Percentiles rank a stretch among this genome's conserved stretches.
These are phyloP conservation scores for Ophiocytium majus DNA, from an alignment of 352 stramenopile genomes.

Conservation along the genomic window DNA sequence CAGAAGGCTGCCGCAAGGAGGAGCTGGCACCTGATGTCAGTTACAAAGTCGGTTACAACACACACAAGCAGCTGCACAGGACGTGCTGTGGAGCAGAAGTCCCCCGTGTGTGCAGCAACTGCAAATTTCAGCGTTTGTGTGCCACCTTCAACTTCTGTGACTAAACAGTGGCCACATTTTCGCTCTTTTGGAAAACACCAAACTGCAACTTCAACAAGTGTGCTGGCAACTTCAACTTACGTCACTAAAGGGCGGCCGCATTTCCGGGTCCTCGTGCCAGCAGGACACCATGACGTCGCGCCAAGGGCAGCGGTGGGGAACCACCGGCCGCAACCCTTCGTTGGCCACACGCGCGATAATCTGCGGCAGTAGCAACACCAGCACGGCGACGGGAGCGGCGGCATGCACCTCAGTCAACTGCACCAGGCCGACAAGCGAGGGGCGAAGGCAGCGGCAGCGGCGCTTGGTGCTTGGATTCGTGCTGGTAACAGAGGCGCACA, in stretches of 20 bases:
- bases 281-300: conserved; percentile 73
- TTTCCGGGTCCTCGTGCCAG: conserved; percentile 67
- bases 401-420: too few species aligned
- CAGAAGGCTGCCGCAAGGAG: too few species aligned
- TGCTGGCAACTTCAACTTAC: too few species aligned
- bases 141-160: background rate
- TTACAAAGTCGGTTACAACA: background rate
- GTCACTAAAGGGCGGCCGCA: conserved; percentile 67
- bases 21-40: background rate
- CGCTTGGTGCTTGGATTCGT: too few species aligned
- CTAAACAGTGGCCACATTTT: background rate
- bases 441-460: too few species aligned
- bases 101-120: background rate
- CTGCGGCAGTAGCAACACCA: too few species aligned
- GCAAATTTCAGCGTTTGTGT: background rate
- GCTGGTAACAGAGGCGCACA: too few species aligned
- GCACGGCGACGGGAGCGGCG: too few species aligned
- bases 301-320: conserved; percentile 67
- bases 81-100: background rate
- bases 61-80: background rate
- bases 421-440: too few species aligned
- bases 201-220: background rate
- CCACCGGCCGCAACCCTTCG: conserved; percentile 68
- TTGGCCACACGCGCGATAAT: conserved; percentile 73
- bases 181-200: background rate